These are phyloP conservation scores for Penicillium sclerotiorum DNA, from an alignment of 2,329 filamentous ascomycete genomes.

Conservation along the genomic window DNA sequence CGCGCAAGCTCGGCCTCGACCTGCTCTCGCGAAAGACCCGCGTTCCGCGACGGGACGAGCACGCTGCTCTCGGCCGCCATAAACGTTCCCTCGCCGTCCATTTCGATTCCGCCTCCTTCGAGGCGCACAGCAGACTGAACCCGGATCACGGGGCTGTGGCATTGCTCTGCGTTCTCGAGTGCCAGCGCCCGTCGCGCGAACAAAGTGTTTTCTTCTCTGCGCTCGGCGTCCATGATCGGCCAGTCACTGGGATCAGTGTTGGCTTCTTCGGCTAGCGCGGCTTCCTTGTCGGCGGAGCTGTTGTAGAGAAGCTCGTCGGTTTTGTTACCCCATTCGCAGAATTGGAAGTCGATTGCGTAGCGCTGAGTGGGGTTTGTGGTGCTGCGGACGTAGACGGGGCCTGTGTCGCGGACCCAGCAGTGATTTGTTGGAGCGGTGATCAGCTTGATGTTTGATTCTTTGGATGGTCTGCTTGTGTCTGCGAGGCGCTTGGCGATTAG, in stretches of 20 bases:
- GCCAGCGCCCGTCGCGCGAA: constrained; percentile 21
- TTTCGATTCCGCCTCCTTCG: constrained; percentile 38
- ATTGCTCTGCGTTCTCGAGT: constrained; percentile 12
- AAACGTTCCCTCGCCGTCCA: constrained; percentile 40
- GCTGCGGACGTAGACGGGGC: constrained; percentile 29
- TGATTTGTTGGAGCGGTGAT: constrained; percentile 26
- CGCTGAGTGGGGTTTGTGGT: constrained; percentile 16
- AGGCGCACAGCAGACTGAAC: constrained; percentile 25
- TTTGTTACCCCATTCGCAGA: constrained; percentile 30
- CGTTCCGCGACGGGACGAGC: constrained; percentile 33
- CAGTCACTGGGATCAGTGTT: constrained; percentile 9
- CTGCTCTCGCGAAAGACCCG: constrained; percentile 21
- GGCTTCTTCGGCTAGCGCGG: constrained; percentile 3
- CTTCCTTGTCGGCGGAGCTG: constrained; percentile 6
- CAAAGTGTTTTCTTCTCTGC: constrained; percentile 17
- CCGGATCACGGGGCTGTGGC: constrained; percentile 4
- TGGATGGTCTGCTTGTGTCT: background rate
- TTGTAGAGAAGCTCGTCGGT: constrained; percentile 20
- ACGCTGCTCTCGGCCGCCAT: constrained; percentile 38
- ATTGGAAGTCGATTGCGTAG: constrained; percentile 25
- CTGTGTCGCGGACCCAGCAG: constrained; percentile 35
- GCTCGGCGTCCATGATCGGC: constrained; percentile 18
- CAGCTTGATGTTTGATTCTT: constrained; percentile 20
- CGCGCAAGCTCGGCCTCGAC: constrained; percentile 31
- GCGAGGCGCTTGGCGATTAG: constrained; percentile 13